These are phyloP conservation scores for Leucogyrophana mollusca DNA, from an alignment of 768 basidiomycete genomes.

Conservation along the genomic window DNA sequence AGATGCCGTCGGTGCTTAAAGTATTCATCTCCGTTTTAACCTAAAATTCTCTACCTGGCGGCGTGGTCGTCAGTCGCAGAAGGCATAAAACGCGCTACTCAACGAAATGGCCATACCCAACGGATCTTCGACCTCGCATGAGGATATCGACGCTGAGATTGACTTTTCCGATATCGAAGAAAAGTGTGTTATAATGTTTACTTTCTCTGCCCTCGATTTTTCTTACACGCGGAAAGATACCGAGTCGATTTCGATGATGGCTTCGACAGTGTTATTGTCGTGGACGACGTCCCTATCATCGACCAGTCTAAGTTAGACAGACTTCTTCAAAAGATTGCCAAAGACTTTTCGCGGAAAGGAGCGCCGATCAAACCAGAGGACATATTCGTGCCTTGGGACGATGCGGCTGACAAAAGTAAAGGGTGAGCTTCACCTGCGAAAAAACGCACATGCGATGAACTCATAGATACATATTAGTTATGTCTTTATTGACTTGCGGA, in stretches of 20 bases:
- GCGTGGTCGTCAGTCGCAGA: conserved; percentile 1
- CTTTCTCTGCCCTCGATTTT: conserved; percentile 4
- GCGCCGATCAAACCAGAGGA: conserved; percentile 71
- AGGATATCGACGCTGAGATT: conserved; percentile 59
- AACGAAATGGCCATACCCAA: conserved; percentile 47
- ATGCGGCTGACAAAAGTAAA: conserved; percentile 80
- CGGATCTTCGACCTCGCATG: conserved; percentile 17
- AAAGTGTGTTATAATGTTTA: conserved; percentile 51
- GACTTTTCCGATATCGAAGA: conserved; percentile 88
- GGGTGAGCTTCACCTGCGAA: conserved; percentile 54
- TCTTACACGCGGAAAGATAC: conserved; percentile 57
- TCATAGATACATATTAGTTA: conserved; percentile 30
- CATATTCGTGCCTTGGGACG: conserved; percentile 89
- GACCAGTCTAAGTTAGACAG: conserved; percentile 83
- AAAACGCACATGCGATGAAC: not conserved
- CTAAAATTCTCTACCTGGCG: conserved; percentile 8
- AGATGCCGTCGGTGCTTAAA: no score
- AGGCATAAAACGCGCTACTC: not conserved
- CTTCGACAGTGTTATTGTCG: conserved; percentile 88
- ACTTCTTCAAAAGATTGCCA: conserved; percentile 76
- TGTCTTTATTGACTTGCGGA: conserved; percentile 79
- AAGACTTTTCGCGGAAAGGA: conserved; percentile 84
- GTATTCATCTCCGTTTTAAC: conserved; percentile 9
- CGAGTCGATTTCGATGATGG: conserved; percentile 80
- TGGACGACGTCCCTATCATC: conserved; percentile 91